Evolutionary conservation across 1,284 basidiomycete genomes (phyloP).

Genomic region (Clitocybe nebularis): DNA sequence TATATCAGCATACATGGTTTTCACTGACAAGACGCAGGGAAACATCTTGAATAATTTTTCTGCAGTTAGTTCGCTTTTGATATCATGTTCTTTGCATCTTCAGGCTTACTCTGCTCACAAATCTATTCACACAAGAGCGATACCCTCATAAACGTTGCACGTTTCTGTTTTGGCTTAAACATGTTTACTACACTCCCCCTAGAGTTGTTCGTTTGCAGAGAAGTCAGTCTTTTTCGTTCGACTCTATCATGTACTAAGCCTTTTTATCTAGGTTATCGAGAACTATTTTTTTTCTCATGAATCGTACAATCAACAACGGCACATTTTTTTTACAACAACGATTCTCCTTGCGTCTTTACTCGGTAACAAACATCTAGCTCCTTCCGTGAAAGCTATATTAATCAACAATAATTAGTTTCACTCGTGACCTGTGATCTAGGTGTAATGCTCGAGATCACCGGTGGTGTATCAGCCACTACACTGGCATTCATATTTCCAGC

Average conservation of each 20-base stretch:
- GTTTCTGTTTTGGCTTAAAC: slow-evolving; percentile 94
- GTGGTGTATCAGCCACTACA: slow-evolving; percentile 90
- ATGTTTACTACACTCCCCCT: slow-evolving; percentile 97
- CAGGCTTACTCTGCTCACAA: too few species aligned
- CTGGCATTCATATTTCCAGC: slow-evolving; percentile 95
- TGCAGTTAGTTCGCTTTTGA: slow-evolving; percentile 37
- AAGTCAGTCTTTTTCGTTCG: slow-evolving; percentile 45
- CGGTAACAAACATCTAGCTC: slow-evolving; percentile 45
- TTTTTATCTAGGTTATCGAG: slow-evolving; percentile 70
- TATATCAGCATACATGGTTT: slow-evolving; percentile 89
- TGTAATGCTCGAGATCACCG: slow-evolving; percentile 96
- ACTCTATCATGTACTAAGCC: background rate
- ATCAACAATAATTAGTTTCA: slow-evolving; percentile 54
- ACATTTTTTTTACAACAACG: slow-evolving; percentile 86
- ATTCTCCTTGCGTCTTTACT: slow-evolving; percentile 84
- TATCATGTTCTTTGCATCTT: background rate
- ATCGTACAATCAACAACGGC: slow-evolving; percentile 76
- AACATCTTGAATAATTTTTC: slow-evolving; percentile 95
- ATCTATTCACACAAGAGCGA: slow-evolving; percentile 54
- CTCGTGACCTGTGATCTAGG: slow-evolving; percentile 95
- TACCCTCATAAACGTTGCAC: slow-evolving; percentile 86
- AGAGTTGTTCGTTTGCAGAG: slow-evolving; percentile 92
- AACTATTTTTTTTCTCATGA: slow-evolving; percentile 90
- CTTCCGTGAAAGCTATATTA: slow-evolving; percentile 2
- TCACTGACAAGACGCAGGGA: slow-evolving; percentile 92